A percentile compares a stretch with the other conserved stretches of the same genome.
Evolutionary conservation across 2,329 filamentous ascomycete species (phyloP).

Genomic region (Talaromyces albobiverticillius): DNA sequence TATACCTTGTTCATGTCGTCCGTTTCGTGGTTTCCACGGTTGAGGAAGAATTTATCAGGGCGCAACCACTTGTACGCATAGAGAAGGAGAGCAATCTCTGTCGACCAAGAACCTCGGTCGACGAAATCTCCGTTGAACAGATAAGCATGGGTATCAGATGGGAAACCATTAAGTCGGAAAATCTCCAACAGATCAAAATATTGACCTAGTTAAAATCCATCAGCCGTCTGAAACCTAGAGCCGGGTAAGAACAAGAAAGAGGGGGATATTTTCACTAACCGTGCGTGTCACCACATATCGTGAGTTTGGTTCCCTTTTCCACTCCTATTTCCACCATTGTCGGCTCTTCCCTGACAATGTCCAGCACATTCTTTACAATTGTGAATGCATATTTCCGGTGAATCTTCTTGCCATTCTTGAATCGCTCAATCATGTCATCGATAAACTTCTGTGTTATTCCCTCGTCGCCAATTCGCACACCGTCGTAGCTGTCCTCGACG

Average conservation of each 20-base stretch:
- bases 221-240: background rate
- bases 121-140: conserved; percentile 99
- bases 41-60: conserved; percentile 85
- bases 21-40: conserved; percentile 97
- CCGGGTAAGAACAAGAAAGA: background rate
- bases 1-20: conserved; percentile 99
- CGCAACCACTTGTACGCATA: conserved; percentile 97
- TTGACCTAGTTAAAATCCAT: conserved; percentile 61
- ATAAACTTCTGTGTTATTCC: conserved; percentile 98
- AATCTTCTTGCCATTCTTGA: conserved; percentile 93
- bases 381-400: conserved; percentile 97
- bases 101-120: conserved; percentile 95
- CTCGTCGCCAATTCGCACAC: conserved; percentile 68
- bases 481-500: conserved; percentile 83
- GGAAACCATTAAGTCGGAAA: conserved; percentile 85
- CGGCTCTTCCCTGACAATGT: conserved; percentile 85
- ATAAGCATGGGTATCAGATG: conserved; percentile 83
- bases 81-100: conserved; percentile 88
- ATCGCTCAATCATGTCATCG: conserved; percentile 93
- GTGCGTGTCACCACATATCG: conserved; percentile 96
- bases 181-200: conserved; percentile 97
- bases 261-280: conserved; percentile 51
- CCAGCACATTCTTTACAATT: conserved; percentile 85
- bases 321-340: conserved; percentile 96
- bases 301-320: conserved; percentile 72